Base-by-base conservation (phyloP, 192 early-diverging fungal genomes). In the Coemansia sp. region DNA sequence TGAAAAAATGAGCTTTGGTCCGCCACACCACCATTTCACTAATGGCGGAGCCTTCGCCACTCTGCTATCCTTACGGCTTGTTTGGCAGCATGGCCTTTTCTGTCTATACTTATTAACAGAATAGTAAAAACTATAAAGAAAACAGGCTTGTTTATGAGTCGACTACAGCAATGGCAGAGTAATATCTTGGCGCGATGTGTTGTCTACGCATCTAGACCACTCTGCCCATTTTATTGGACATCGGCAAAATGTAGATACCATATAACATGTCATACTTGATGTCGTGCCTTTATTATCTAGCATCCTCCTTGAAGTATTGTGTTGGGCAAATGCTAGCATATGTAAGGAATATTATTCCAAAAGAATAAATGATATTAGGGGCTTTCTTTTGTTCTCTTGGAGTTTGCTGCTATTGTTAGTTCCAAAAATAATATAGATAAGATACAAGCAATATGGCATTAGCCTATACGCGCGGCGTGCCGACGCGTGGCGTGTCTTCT, bases 381-480 rank as follows among this genome's bases (percentile, higher is more conserved):
- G 28, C 6, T 4, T 2, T 4, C 38, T 44, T 10, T 16, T 44
- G 38, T 44, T 44, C 14, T 16, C 1, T 9, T 3, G 16, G 16
- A 10, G 38, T 14, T 44, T 9, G 12, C 38, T 44, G 38, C 38
- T 16, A 44, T 44, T 44, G 38, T 1, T 52, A 52, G 22, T 0
- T 52, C 6, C 23, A 22, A 52, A n/a, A 25, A 18, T 6, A 23
- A 52, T 27, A 27, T 27, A 22, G 49, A 27, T 49, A 59, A 27
- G 23, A 27, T 49, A 48, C 12, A 56, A 34, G 6, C 16, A 5
- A 34, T 27, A 21, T 21, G 55, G 14, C 27, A 16, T 44, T 44
- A 51, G 25, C 14, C 56, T 73, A 72, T 7, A 55, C 34, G 0
- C 71, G 70, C 24, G 77, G 77, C 10, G 77, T 74, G 58, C 68